Conservation (phyloP, 257 asterid species). For the Rehmannia glutinosa region DNA sequence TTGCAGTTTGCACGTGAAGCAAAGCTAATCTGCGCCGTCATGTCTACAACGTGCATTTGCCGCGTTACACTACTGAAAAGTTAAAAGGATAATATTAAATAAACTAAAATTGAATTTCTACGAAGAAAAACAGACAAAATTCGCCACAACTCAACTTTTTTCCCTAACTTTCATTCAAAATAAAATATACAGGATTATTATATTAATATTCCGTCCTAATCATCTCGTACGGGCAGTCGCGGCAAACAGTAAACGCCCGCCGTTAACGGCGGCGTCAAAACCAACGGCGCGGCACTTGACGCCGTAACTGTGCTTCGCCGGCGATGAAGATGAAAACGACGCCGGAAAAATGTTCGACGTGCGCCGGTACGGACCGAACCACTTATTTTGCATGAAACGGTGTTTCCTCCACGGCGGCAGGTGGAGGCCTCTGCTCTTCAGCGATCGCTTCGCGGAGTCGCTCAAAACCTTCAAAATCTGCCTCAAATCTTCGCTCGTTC, state of each 20-base stretch:
- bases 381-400: conserved; percentile 80
- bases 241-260: conserved; percentile 26
- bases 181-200: background rate
- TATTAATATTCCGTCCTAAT: conserved; percentile 17
- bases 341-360: conserved; percentile 40
- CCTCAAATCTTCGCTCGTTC: conserved; percentile 47
- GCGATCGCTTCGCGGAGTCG: conserved; percentile 56
- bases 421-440: conserved; percentile 52
- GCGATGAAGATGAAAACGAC: conserved; percentile 19
- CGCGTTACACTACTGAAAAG: conserved; percentile 10
- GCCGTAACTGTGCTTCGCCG: background rate
- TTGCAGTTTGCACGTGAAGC: background rate
- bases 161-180: too few species aligned
- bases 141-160: too few species aligned
- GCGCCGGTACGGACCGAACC: conserved; percentile 61
- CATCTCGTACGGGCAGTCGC: conserved; percentile 52
- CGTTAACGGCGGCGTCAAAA: conserved; percentile 47
- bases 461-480: conserved; percentile 49
- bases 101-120: background rate
- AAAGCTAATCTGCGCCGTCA: conserved; percentile 16
- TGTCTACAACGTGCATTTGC: conserved; percentile 15
- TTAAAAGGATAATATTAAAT: background rate
- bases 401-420: conserved; percentile 86
- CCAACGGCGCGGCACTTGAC: conserved; percentile 63
- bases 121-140: background rate